These are phyloP conservation scores for Erythrophleum fordii DNA, from an alignment of 306 rosid species.

Conservation along the genomic window DNA sequence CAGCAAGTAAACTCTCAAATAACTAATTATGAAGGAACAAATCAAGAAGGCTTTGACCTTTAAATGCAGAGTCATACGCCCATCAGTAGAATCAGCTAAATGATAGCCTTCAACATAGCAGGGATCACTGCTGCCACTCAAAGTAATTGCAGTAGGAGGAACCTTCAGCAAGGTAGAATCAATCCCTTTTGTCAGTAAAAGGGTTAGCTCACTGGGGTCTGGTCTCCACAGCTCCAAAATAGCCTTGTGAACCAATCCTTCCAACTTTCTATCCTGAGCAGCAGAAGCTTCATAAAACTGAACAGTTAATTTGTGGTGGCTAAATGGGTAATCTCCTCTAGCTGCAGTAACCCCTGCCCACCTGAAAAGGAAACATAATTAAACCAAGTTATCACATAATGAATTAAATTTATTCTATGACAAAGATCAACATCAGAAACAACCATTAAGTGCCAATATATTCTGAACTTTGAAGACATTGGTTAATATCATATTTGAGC, in stretches of 20 bases:
- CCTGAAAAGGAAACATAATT: slow-evolving; percentile 56
- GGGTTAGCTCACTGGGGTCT: slow-evolving; percentile 89
- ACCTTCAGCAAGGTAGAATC: slow-evolving; percentile 90
- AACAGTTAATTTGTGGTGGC: slow-evolving; percentile 99
- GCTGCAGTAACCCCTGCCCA: slow-evolving; percentile 95
- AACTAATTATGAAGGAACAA: slow-evolving; percentile 17
- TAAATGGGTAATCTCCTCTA: slow-evolving; percentile 98
- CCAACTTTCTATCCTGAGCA: slow-evolving; percentile 98
- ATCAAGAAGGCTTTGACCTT: slow-evolving; percentile 61
- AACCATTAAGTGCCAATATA: slow-evolving; percentile 4
- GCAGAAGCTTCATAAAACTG: slow-evolving; percentile 97
- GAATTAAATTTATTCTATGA: slow-evolving; percentile 27
- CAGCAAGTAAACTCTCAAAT: neutral
- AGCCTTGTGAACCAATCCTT: slow-evolving; percentile 98
- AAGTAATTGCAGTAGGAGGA: slow-evolving; percentile 94
- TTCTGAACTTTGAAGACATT: slow-evolving; percentile 11
- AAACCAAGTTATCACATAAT: slow-evolving; percentile 1
- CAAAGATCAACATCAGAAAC: slow-evolving; percentile 30
- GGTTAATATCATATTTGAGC: neutral
- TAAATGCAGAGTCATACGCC: slow-evolving; percentile 88
- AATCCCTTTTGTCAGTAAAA: slow-evolving; percentile 87
- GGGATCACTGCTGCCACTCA: slow-evolving; percentile 98
- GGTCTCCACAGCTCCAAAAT: slow-evolving; percentile 99
- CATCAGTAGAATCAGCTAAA: slow-evolving; percentile 91
- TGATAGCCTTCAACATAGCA: slow-evolving; percentile 98